A percentile compares a stretch with the other conserved stretches of the same genome.
Evolutionary conservation across 306 rosid genomes (phyloP).

Genomic region (Malus sylvestris): DNA sequence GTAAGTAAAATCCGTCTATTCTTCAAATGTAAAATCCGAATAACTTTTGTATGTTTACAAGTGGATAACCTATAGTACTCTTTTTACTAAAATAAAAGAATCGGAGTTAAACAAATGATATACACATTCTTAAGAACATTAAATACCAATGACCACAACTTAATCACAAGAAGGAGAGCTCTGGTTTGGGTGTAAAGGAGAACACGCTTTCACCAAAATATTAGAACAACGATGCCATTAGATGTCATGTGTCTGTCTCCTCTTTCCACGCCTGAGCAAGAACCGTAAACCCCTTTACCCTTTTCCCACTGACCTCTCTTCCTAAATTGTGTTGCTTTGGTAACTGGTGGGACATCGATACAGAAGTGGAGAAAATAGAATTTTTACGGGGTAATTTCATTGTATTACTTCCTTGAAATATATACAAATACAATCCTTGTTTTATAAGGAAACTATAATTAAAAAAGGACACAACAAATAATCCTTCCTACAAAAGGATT

Average conservation of each 20-base stretch:
- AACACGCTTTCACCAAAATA: conserved; percentile 62
- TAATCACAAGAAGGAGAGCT: conserved; percentile 55
- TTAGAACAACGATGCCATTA: conserved; percentile 52
- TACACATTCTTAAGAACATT: conserved; percentile 9
- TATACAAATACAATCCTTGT: too few species aligned
- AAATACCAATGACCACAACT: neutral
- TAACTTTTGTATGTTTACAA: neutral
- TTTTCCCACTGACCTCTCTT: conserved; percentile 42
- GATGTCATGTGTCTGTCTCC: conserved; percentile 57
- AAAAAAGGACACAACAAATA: too few species aligned
- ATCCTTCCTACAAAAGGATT: too few species aligned
- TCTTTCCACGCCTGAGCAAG: conserved; percentile 92
- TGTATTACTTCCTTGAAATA: too few species aligned
- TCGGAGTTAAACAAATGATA: neutral
- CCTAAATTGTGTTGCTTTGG: conserved; percentile 34
- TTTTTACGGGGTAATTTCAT: too few species aligned
- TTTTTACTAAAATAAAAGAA: neutral
- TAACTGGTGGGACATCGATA: conserved; percentile 36
- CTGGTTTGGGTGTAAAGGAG: conserved; percentile 59
- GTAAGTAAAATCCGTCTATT: neutral
- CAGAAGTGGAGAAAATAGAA: neutral
- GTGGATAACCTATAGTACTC: neutral
- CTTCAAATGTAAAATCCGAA: neutral
- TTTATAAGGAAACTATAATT: too few species aligned
- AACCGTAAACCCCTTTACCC: conserved; percentile 36